Evolutionary conservation across 2,329 filamentous ascomycete genomes (phyloP), one percentile per base, ranked within the genome.

Genomic region (Spiromastix sp.): DNA sequence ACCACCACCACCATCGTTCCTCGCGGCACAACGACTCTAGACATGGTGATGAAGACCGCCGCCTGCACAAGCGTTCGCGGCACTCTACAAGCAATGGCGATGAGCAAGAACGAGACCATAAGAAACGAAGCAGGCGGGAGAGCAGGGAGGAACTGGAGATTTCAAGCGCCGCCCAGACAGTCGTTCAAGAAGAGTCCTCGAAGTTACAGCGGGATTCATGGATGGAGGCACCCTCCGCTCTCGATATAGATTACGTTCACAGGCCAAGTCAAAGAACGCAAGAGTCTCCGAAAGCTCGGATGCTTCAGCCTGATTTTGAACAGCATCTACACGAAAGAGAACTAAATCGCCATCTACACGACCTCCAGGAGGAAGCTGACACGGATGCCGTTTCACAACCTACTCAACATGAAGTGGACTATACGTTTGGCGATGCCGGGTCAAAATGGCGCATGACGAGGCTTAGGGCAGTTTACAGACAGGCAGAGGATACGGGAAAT

Each of bases 401-500:
- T 2, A 64, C 69, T 1, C 61, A 75, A 29, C 67, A 76, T 35
- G 72, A 82, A 37, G 74, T 93, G 6, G 68, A 74, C 39, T 98
- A 96, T 54, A 83, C 66, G 0, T 93, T 98, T 57, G 91, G 93
- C 12, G 91, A 98, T 55, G 64, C 74, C 5, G 89, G 91, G 0
- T 89, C 87, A 10, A 76, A 85, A 48, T 98, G 93, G 91, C 79
- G 93, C 32, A 94, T 98, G 87, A 93, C 81, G 4, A 95, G 87
- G 57, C 73, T 98, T 20, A 86, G 82, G 45, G 81, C 78, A 8
- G 84, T 94, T 2, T 94, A 93, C 56, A 73, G 75, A 17, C 72
- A 79, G 36, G 85, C 86, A 0, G 71, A 93, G 46, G 79, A 91
- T 48, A 78, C 68, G 1, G 79, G 78, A 0, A 71, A 71, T n/a